Evolutionary conservation across 2,329 filamentous ascomycete genomes (phyloP).

Genomic region (Botrytis pseudocinerea): DNA sequence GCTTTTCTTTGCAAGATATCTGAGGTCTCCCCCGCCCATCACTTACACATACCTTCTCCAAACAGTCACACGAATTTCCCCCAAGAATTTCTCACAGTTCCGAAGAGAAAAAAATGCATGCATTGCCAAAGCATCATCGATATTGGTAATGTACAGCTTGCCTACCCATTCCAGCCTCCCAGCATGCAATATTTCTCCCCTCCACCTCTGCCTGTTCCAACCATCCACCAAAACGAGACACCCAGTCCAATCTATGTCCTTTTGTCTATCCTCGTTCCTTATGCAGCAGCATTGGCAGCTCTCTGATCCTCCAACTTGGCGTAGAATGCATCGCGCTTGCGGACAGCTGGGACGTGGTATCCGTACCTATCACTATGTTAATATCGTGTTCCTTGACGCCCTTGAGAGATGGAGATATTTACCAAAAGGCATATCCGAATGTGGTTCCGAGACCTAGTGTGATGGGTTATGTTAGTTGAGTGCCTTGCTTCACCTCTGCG

Average conservation of each 20-base stretch:
- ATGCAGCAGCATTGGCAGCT: conserved; percentile 39
- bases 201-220: background rate
- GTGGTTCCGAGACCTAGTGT: conserved; percentile 55
- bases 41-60: background rate
- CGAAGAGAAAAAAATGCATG: conserved; percentile 29
- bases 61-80: background rate
- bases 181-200: conserved; percentile 1
- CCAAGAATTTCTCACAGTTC: background rate
- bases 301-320: conserved; percentile 45
- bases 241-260: conserved; percentile 5
- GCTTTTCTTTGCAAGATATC: background rate
- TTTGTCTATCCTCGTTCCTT: conserved; percentile 26
- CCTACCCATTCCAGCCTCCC: conserved; percentile 24
- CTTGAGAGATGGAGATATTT: conserved; percentile 36
- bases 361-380: conserved; percentile 39
- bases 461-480: conserved; percentile 18
- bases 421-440: conserved; percentile 57
- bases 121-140: conserved; percentile 36
- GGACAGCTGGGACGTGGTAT: conserved; percentile 47
- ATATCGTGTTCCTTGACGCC: background rate
- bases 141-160: conserved; percentile 40
- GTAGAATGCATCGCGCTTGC: conserved; percentile 45
- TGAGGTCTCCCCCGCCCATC: background rate
- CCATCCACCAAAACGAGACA: conserved; percentile 6
- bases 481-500: conserved; percentile 18